Conservation (phyloP, 2,329 filamentous ascomycete species). For the Colletotrichum tropicale region DNA sequence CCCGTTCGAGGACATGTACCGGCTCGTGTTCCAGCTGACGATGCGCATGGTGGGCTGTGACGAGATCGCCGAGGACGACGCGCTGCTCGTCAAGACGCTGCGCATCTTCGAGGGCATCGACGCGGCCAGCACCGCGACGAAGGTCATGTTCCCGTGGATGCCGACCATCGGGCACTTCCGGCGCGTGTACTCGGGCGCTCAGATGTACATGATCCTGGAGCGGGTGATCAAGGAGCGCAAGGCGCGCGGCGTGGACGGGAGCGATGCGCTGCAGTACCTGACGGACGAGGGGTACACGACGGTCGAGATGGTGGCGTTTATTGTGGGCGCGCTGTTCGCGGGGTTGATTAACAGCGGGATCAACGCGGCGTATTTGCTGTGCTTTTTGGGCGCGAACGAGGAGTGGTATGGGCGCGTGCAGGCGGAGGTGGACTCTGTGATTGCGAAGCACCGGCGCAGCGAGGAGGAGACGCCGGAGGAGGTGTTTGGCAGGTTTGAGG, state of each 20-base stretch:
- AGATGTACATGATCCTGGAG: conserved; percentile 53
- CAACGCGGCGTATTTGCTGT: conserved; percentile 57
- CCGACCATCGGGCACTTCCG: conserved; percentile 47
- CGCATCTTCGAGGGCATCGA: conserved; percentile 53
- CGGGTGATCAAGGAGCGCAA: conserved; percentile 50
- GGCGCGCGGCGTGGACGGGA: conserved; percentile 41
- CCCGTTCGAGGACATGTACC: conserved; percentile 59
- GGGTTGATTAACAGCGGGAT: conserved; percentile 63
- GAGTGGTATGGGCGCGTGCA: conserved; percentile 50
- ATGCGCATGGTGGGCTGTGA: conserved; percentile 58
- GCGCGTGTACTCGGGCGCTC: conserved; percentile 47
- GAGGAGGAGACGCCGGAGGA: conserved; percentile 34
- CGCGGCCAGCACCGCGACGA: conserved; percentile 39
- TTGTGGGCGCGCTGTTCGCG: conserved; percentile 59
- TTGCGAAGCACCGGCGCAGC: conserved; percentile 43
- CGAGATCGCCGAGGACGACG: conserved; percentile 55
- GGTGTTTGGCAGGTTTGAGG: conserved; percentile 45
- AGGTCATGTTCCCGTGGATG: conserved; percentile 58
- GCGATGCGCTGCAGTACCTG: conserved; percentile 58
- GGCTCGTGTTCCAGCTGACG: conserved; percentile 59
- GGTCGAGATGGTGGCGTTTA: conserved; percentile 48
- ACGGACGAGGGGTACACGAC: conserved; percentile 55
- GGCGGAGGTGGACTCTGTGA: conserved; percentile 49
- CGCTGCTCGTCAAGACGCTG: conserved; percentile 45
- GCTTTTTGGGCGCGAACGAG: conserved; percentile 50